Percentiles rank a stretch among this genome's conserved stretches.
phyloP scores from a whole-genome alignment of 495 filamentous ascomycete genomes.

The Penicillium crystallinum region DNA sequence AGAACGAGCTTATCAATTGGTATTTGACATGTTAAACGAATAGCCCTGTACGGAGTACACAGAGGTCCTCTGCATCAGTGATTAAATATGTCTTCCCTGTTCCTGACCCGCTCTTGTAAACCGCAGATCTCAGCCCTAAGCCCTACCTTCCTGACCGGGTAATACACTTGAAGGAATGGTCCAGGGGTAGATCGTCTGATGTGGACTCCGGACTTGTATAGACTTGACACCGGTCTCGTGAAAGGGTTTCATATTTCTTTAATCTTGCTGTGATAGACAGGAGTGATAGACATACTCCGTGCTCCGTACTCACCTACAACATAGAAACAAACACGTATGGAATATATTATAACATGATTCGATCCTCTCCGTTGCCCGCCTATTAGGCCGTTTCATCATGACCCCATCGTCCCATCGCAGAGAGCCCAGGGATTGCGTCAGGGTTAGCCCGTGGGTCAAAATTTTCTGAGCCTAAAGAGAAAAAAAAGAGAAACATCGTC shows the following conservation, averaged over 20 bases:
- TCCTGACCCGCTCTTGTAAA: conserved; percentile 17
- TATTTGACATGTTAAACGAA: conserved; percentile 28
- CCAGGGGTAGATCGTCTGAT: not conserved
- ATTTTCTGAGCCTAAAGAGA: not conserved
- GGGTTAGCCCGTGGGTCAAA: conserved; percentile 19
- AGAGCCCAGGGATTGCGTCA: conserved; percentile 12
- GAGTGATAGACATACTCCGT: no score
- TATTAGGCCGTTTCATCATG: conserved; percentile 1
- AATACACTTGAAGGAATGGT: not conserved
- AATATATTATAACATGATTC: no score
- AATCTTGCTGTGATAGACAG: no score
- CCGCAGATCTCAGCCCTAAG: no score
- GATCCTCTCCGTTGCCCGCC: not conserved
- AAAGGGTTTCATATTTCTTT: no score
- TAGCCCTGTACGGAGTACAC: not conserved
- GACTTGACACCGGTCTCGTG: no score
- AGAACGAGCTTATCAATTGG: conserved; percentile 34
- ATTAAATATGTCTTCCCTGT: no score
- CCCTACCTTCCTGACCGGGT: conserved; percentile 11
- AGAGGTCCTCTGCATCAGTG: no score
- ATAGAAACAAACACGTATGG: no score
- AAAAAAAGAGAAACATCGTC: not conserved
- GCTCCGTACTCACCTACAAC: no score
- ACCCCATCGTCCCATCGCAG: not conserved
- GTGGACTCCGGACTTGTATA: not conserved